phyloP scores from a whole-genome alignment of 78 protist genomes.

The Emiliania huxleyi region DNA sequence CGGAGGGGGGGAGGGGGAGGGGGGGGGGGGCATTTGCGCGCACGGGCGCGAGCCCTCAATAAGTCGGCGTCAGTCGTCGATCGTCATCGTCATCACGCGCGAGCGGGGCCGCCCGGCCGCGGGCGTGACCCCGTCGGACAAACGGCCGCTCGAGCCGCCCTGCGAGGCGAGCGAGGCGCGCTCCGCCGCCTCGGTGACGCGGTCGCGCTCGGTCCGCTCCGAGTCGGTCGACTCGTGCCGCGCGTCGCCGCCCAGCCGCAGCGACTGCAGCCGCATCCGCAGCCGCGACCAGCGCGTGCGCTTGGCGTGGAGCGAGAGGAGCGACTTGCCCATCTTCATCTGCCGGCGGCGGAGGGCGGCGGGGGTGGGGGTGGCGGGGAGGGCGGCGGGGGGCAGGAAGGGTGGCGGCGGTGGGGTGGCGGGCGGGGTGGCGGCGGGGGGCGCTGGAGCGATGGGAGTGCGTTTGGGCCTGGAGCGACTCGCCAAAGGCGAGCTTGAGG shows the following conservation, averaged over 20 bases:
- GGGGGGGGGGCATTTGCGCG: too few relatives aligned
- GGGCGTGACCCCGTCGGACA: neutral
- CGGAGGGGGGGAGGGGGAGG: too few relatives aligned
- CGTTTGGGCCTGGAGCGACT: too few relatives aligned
- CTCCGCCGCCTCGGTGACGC: neutral
- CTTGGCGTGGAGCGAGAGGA: neutral
- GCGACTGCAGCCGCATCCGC: neutral
- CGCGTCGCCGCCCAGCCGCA: neutral
- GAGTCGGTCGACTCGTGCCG: neutral
- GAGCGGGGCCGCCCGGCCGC: neutral
- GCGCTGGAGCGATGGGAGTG: too few relatives aligned
- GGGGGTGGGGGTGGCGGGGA: too few relatives aligned
- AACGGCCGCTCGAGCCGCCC: neutral
- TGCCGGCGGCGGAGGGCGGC: too few relatives aligned
- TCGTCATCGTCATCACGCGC: neutral
- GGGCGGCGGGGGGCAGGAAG: too few relatives aligned
- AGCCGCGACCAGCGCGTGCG: constrained; percentile 12
- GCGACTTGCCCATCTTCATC: neutral
- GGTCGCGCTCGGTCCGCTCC: neutral
- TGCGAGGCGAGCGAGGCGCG: neutral
- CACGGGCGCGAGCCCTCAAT: too few relatives aligned
- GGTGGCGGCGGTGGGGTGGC: too few relatives aligned
- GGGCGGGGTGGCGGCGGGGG: too few relatives aligned
- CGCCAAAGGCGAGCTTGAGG: neutral
- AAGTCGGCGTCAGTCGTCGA: too few relatives aligned